phyloP scores from a whole-genome alignment of 257 asterid genomes.

The Penstemon eatonii region DNA sequence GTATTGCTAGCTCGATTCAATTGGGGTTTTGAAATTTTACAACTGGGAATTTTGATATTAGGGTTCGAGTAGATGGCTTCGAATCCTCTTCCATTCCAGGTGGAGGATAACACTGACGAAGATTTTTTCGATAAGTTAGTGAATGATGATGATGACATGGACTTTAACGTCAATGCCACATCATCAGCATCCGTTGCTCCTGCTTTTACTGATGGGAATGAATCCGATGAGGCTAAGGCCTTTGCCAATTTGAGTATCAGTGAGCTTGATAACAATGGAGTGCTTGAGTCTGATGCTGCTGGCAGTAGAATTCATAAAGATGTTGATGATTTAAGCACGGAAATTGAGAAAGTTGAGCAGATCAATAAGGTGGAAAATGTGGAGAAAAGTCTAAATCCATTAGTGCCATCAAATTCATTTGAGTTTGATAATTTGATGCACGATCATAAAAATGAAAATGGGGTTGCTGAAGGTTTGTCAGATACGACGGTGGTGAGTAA shows the following conservation, averaged over 20 bases:
- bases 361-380: slow-evolving; percentile 28
- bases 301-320: slow-evolving; percentile 20
- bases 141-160: slow-evolving; percentile 67
- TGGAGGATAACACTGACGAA: slow-evolving; percentile 98
- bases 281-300: slow-evolving; percentile 25
- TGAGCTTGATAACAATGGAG: slow-evolving; percentile 42
- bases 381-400: slow-evolving; percentile 34
- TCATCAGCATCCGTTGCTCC: slow-evolving; percentile 34
- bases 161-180: slow-evolving; percentile 43
- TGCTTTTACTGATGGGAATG: slow-evolving; percentile 44
- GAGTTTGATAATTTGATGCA: slow-evolving; percentile 39
- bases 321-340: slow-evolving; percentile 28
- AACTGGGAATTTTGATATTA: slow-evolving; percentile 27
- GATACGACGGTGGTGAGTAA: slow-evolving; percentile 32
- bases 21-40: slow-evolving; percentile 39
- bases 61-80: slow-evolving; percentile 71
- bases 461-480: slow-evolving; percentile 37
- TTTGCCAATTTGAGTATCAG: slow-evolving; percentile 64
- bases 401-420: slow-evolving; percentile 39
- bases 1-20: slow-evolving; percentile 37
- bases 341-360: slow-evolving; percentile 32
- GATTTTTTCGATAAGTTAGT: slow-evolving; percentile 94
- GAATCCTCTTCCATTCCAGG: slow-evolving; percentile 88
- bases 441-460: slow-evolving; percentile 36
- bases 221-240: slow-evolving; percentile 72